Conservation (phyloP, 371 early-diverging fungal species). For the Mucor mucedo region DNA sequence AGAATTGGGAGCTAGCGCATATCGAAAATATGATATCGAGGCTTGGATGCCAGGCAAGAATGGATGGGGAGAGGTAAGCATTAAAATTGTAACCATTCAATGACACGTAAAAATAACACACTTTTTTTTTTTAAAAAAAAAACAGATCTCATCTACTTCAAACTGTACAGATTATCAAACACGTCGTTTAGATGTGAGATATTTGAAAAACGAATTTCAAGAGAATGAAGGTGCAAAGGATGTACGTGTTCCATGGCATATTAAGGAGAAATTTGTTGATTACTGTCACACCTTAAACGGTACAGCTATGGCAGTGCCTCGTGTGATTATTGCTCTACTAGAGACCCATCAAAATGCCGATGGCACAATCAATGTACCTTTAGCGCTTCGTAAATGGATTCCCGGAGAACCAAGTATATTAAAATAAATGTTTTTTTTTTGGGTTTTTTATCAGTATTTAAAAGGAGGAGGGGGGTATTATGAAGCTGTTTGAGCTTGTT, state of each 20-base stretch:
- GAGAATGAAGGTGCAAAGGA: slow-evolving; percentile 39
- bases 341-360: slow-evolving; percentile 81
- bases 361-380: slow-evolving; percentile 78
- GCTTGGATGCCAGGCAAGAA: slow-evolving; percentile 94
- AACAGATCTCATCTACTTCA: slow-evolving; percentile 77
- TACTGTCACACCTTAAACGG: slow-evolving; percentile 94
- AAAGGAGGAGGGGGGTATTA: not conserved
- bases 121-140: not conserved
- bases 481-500: slow-evolving; percentile 6
- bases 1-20: slow-evolving; percentile 93
- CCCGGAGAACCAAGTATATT: slow-evolving; percentile 45
- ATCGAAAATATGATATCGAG: slow-evolving; percentile 92
- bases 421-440: slow-evolving; percentile 18
- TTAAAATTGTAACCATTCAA: too few species aligned
- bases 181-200: slow-evolving; percentile 74
- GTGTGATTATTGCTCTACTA: slow-evolving; percentile 84
- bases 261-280: slow-evolving; percentile 45
- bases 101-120: too few species aligned
- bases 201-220: slow-evolving; percentile 39
- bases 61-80: slow-evolving; percentile 85
- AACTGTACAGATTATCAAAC: slow-evolving; percentile 90
- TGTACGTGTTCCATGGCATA: slow-evolving; percentile 24
- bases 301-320: slow-evolving; percentile 92
- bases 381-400: slow-evolving; percentile 76
- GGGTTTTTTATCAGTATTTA: not conserved